A percentile compares a stretch with the other conserved stretches of the same genome.
These are phyloP conservation scores for Tirmania nivea DNA, from an alignment of 495 filamentous ascomycete genomes.

Conservation along the genomic window DNA sequence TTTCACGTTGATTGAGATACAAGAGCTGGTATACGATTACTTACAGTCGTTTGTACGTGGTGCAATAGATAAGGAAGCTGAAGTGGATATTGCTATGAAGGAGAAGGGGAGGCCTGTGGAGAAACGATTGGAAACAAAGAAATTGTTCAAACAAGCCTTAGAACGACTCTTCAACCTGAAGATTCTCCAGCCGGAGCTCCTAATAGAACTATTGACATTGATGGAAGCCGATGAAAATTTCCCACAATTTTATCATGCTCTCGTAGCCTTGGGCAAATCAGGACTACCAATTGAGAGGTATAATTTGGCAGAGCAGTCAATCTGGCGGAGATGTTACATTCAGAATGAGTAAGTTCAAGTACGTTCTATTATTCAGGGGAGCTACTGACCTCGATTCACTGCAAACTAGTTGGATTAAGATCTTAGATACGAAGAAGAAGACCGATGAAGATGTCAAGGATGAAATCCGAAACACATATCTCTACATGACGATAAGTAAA, in stretches of 20 bases:
- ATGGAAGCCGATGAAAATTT: constrained; percentile 29
- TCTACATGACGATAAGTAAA: constrained; percentile 17
- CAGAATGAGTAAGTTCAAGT: constrained; percentile 47
- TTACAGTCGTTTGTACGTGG: constrained; percentile 30
- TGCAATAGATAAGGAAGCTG: constrained; percentile 58
- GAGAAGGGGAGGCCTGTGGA: constrained; percentile 35
- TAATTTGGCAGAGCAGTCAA: constrained; percentile 39
- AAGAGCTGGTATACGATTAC: constrained; percentile 45
- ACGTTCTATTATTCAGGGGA: background rate
- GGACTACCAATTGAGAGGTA: constrained; percentile 31
- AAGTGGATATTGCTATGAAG: constrained; percentile 49
- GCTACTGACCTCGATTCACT: too few relatives aligned
- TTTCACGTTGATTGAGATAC: constrained; percentile 43
- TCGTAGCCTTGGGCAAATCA: constrained; percentile 37
- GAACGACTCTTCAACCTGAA: constrained; percentile 42
- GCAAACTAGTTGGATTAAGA: constrained; percentile 12
- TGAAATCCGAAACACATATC: constrained; percentile 11
- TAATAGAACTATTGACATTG: constrained; percentile 70
- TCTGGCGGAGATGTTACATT: constrained; percentile 67
- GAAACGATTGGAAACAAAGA: constrained; percentile 38
- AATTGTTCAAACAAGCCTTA: constrained; percentile 43
- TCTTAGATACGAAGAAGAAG: constrained; percentile 17
- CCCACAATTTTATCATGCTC: constrained; percentile 45
- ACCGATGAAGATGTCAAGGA: constrained; percentile 16
- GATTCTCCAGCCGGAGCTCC: constrained; percentile 38